Evolutionary conservation across 108 stramenopile species (phyloP), one percentile per base, ranked within the genome.

Genomic region (Aurantiochytrium sp.): DNA sequence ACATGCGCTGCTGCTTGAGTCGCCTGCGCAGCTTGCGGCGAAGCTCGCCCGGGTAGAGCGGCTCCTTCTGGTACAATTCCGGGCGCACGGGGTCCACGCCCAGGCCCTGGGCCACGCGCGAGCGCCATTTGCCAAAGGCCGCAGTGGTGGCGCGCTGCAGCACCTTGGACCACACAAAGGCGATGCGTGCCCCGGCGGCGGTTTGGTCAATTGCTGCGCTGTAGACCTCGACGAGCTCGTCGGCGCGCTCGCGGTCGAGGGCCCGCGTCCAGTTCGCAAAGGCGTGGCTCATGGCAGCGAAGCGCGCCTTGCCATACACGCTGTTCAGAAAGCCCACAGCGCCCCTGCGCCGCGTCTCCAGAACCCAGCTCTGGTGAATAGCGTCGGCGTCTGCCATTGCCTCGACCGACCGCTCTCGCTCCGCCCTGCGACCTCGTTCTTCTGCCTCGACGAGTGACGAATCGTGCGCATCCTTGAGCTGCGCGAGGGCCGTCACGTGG

Each of bases 141-240:
- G 12, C 6, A 10, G 59, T 19, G 15, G 19, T 34, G 59, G 59
- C 59, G 15, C 59, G 59, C 34, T 15, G 24, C 0, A 65, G 34
- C 59, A 65, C 59, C 34, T 65, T 65, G 34, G 32, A 6, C 59
- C 59, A 65, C 59, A 65, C 59, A 15, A 65, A 10, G 10, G 59
- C 59, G 12, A 65, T 34, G 34, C 59, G 59, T n/a, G 73, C 73
- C 39, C 42, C 73, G 10, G 73, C 73, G 21, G 39, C 45, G 24
- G 73, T 81, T 24, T 81, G 73, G 73, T 81, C 73, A 41, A 81
- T 81, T 27, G 73, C 73, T 12, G 42, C 39, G 12, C 73, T 24
- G 45, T 81, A 81, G 8, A 81, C 73, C 73, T 81, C 73, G 6
- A 81, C 73, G 0, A 81, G 45, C 73, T 81, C 73, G n/a, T 81